phyloP scores from a whole-genome alignment of 495 filamentous ascomycete genomes.

The Neurospora intermedia region DNA sequence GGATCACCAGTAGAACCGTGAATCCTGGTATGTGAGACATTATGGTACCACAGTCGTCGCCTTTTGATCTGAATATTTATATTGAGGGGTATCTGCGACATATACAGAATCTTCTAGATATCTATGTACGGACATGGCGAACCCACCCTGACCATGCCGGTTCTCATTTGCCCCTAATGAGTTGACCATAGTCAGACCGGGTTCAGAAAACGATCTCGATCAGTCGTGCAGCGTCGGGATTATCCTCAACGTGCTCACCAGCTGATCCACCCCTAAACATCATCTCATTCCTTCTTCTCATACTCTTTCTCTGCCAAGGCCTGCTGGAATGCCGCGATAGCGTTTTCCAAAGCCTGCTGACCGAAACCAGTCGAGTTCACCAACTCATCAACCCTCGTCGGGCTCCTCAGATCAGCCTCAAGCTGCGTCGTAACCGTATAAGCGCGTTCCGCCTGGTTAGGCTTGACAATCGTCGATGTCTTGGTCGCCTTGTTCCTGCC shows the following conservation, averaged over 20 bases:
- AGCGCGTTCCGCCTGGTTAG: conserved; percentile 51
- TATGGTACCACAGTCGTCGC: not conserved
- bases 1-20: not conserved
- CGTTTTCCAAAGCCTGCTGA: conserved; percentile 14
- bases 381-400: conserved; percentile 29
- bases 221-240: not conserved
- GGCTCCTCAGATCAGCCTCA: conserved; percentile 21
- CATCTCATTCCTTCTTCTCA: not conserved
- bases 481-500: conserved; percentile 29
- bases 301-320: conserved; percentile 9
- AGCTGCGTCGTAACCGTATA: conserved; percentile 64
- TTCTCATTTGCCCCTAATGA: not conserved
- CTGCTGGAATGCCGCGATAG: conserved; percentile 20
- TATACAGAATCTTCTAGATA: not conserved
- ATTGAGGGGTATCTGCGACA: not conserved
- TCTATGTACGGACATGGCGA: not conserved
- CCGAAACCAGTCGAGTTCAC: conserved; percentile 29
- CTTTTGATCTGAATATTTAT: not conserved
- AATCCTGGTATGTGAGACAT: not conserved
- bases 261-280: not conserved
- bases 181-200: not conserved
- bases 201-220: not conserved
- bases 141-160: not conserved
- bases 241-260: not conserved
- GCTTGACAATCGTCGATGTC: conserved; percentile 58